phyloP scores from a whole-genome alignment of 2,329 filamentous ascomycete genomes.

The Plenodomus biglobosus region DNA sequence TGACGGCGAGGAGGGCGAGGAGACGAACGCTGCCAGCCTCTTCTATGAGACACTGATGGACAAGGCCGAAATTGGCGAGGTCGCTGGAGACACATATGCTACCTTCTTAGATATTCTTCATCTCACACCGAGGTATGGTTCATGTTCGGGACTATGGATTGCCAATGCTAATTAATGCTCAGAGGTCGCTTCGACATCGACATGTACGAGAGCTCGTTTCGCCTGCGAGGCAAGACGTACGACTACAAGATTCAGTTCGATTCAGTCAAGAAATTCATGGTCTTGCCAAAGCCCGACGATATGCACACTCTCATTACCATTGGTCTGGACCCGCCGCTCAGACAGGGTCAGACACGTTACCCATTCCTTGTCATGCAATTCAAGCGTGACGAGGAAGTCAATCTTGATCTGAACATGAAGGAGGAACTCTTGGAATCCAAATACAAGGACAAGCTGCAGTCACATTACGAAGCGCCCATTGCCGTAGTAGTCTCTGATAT shows the following conservation, averaged over 20 bases:
- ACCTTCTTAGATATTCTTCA: constrained; percentile 96
- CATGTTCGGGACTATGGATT: constrained; percentile 12
- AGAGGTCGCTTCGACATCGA: constrained; percentile 99
- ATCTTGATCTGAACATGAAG: constrained; percentile 93
- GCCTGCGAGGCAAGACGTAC: constrained; percentile 96
- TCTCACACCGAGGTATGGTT: constrained; percentile 81
- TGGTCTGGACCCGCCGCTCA: constrained; percentile 88
- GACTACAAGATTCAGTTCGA: constrained; percentile 99
- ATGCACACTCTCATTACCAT: constrained; percentile 93
- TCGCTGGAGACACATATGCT: constrained; percentile 96
- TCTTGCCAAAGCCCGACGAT: constrained; percentile 97
- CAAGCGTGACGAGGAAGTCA: constrained; percentile 96
- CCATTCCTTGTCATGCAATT: constrained; percentile 99
- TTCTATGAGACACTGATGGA: constrained; percentile 98
- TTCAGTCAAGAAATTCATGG: constrained; percentile 97
- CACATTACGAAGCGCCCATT: constrained; percentile 85
- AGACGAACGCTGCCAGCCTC: constrained; percentile 93
- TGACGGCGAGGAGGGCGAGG: constrained; percentile 64
- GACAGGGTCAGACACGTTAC: constrained; percentile 96
- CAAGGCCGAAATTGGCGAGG: constrained; percentile 98
- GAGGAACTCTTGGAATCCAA: constrained; percentile 81
- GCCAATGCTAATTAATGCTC: constrained; percentile 33
- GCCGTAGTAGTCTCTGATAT: constrained; percentile 93
- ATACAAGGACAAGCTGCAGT: constrained; percentile 85
- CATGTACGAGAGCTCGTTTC: constrained; percentile 98